These are phyloP conservation scores for Olyra latifolia DNA, from an alignment of 176 grass and related monocot species.

Conservation along the genomic window DNA sequence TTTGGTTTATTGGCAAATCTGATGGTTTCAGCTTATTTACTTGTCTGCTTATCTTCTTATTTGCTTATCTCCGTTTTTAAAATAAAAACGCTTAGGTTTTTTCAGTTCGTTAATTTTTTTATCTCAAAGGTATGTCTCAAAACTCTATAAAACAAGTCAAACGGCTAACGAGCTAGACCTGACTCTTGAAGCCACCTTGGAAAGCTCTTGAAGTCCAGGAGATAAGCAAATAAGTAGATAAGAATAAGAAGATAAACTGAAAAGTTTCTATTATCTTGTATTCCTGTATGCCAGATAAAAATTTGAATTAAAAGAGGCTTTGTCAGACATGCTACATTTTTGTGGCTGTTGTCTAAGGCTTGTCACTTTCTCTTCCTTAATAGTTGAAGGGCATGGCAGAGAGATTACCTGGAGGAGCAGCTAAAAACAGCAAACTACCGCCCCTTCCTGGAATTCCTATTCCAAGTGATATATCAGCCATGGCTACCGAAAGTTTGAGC, in stretches of 20 bases:
- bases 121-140: no score
- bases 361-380: slow-evolving; percentile 23
- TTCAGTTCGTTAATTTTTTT: no score
- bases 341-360: slow-evolving; percentile 12
- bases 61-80: no score
- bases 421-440: slow-evolving; percentile 62
- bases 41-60: no score
- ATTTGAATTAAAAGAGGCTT: not conserved
- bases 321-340: not conserved
- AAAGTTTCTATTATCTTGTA: slow-evolving; percentile 8
- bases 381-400: slow-evolving; percentile 97
- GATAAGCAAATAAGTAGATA: no score
- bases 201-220: no score
- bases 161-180: no score
- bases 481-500: slow-evolving; percentile 50
- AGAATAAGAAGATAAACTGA: no score
- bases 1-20: slow-evolving; percentile 4
- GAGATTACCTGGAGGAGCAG: slow-evolving; percentile 62
- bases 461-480: slow-evolving; percentile 46
- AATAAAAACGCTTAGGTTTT: no score
- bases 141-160: no score
- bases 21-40: no score
- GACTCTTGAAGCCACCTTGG: no score
- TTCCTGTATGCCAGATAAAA: not conserved
- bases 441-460: slow-evolving; percentile 50